Evolutionary conservation across 768 basidiomycete genomes (phyloP).

Genomic region (Auricularia auricula-judae): DNA sequence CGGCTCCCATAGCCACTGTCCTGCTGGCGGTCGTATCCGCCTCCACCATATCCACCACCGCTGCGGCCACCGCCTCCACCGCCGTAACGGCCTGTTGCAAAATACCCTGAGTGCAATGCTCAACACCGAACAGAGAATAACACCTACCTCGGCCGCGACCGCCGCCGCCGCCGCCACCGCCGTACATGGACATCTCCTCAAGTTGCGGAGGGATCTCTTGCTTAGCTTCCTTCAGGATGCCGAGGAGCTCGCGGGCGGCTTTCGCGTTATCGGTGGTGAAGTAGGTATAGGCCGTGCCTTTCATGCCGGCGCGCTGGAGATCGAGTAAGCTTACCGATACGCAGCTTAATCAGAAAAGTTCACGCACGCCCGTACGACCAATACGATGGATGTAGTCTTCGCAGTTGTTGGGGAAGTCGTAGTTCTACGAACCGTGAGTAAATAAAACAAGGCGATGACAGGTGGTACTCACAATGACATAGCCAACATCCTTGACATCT

Average conservation of each 20-base stretch:
- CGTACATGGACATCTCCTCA: slow-evolving; percentile 85
- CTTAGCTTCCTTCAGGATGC: slow-evolving; percentile 80
- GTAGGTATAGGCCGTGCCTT: slow-evolving; percentile 88
- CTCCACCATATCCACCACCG: slow-evolving; percentile 13
- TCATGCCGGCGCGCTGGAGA: slow-evolving; percentile 75
- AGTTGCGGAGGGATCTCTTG: slow-evolving; percentile 78
- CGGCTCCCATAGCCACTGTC: slow-evolving; percentile 1
- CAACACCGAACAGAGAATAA: background rate
- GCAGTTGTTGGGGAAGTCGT: slow-evolving; percentile 96
- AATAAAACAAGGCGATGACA: slow-evolving; percentile 4
- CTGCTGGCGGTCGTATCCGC: slow-evolving; percentile 23
- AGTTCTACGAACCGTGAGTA: slow-evolving; percentile 47
- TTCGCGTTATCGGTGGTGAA: slow-evolving; percentile 96
- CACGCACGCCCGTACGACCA: slow-evolving; percentile 82
- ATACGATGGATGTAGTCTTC: slow-evolving; percentile 99
- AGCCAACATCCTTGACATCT: slow-evolving; percentile 99
- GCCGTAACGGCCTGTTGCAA: slow-evolving; percentile 46
- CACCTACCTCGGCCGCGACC: slow-evolving; percentile 29
- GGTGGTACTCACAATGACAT: slow-evolving; percentile 70
- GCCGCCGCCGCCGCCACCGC: slow-evolving; percentile 69
- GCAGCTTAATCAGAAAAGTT: background rate
- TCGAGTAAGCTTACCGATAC: slow-evolving; percentile 10
- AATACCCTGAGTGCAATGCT: slow-evolving; percentile 1
- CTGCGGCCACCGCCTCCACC: slow-evolving; percentile 27
- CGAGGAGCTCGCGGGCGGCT: slow-evolving; percentile 82